These are phyloP conservation scores for Mycena vitilis DNA, from an alignment of 768 basidiomycete genomes.

Conservation along the genomic window DNA sequence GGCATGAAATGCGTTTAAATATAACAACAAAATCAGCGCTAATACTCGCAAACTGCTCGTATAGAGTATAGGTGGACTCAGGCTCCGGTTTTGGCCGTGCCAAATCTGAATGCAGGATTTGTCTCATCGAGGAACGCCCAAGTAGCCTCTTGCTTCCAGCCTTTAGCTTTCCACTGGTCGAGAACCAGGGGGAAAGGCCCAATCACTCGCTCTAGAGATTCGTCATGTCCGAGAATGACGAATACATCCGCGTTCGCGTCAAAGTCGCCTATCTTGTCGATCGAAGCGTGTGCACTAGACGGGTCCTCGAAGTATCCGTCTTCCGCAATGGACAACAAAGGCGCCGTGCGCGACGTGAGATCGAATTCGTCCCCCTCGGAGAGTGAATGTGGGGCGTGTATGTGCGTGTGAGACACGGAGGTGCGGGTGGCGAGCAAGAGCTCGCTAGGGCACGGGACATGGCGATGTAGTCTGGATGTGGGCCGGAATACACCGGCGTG, in stretches of 20 bases:
- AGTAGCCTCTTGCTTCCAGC: constrained; percentile 30
- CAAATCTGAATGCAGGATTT: constrained; percentile 28
- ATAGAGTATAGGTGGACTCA: too few relatives aligned
- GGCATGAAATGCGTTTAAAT: too few relatives aligned
- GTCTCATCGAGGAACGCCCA: constrained; percentile 35
- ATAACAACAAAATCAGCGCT: too few relatives aligned
- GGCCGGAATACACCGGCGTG: constrained; percentile 36
- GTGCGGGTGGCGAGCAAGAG: constrained; percentile 27
- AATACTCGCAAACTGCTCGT: too few relatives aligned
- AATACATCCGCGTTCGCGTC: constrained; percentile 38
- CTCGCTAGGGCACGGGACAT: constrained; percentile 26
- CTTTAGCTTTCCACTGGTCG: constrained; percentile 32
- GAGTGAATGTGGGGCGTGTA: background rate
- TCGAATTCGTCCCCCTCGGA: constrained; percentile 19
- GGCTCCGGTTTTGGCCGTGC: too few relatives aligned
- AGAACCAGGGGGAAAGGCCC: constrained; percentile 20
- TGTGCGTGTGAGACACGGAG: constrained; percentile 20
- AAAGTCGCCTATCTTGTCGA: constrained; percentile 26
- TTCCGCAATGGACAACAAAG: constrained; percentile 19
- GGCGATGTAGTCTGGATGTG: constrained; percentile 13
- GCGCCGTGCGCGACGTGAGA: constrained; percentile 23
- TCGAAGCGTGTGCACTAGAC: constrained; percentile 21
- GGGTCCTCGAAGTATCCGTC: constrained; percentile 26
- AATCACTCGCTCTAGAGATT: constrained; percentile 22
- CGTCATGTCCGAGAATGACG: constrained; percentile 36